A percentile compares a stretch with the other conserved stretches of the same genome.
phyloP scores from a whole-genome alignment of 1,284 basidiomycete genomes.

The Moesziomyces antarcticus region DNA sequence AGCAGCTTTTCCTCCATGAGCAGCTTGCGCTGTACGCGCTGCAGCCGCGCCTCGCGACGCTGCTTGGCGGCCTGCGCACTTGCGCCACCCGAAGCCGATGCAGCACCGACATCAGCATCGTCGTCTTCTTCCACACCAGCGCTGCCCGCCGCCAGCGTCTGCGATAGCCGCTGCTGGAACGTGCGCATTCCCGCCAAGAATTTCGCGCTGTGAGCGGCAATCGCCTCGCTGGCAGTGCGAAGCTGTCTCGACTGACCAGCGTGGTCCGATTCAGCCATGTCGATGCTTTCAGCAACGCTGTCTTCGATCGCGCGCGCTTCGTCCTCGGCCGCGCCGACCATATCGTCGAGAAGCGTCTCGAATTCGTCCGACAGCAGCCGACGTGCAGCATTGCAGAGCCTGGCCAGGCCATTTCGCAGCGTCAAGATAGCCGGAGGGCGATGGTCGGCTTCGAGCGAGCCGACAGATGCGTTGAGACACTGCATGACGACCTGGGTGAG shows the following conservation, averaged over 20 bases:
- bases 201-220: constrained; percentile 19
- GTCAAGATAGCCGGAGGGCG: constrained; percentile 17
- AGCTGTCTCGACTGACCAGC: constrained; percentile 2
- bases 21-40: constrained; percentile 37
- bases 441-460: constrained; percentile 17
- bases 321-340: constrained; percentile 37
- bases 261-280: constrained; percentile 7
- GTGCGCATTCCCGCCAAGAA: constrained; percentile 39
- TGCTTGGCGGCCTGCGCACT: constrained; percentile 12
- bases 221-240: constrained; percentile 10
- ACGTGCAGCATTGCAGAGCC: constrained; percentile 38
- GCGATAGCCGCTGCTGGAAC: constrained; percentile 39
- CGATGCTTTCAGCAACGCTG: constrained; percentile 2
- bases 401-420: constrained; percentile 24
- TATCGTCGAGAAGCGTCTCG: constrained; percentile 41
- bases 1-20: constrained; percentile 48
- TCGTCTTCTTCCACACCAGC: constrained; percentile 25
- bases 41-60: constrained; percentile 30
- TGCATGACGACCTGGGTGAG: constrained; percentile 44
- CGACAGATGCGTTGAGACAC: constrained; percentile 37
- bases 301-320: constrained; percentile 29
- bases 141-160: constrained; percentile 27
- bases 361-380: constrained; percentile 39
- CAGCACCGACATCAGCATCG: constrained; percentile 7
- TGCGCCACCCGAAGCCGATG: constrained; percentile 3